These are phyloP conservation scores for Chlorella sorokiniana DNA, from an alignment of 139 green algal species.

Conservation along the genomic window DNA sequence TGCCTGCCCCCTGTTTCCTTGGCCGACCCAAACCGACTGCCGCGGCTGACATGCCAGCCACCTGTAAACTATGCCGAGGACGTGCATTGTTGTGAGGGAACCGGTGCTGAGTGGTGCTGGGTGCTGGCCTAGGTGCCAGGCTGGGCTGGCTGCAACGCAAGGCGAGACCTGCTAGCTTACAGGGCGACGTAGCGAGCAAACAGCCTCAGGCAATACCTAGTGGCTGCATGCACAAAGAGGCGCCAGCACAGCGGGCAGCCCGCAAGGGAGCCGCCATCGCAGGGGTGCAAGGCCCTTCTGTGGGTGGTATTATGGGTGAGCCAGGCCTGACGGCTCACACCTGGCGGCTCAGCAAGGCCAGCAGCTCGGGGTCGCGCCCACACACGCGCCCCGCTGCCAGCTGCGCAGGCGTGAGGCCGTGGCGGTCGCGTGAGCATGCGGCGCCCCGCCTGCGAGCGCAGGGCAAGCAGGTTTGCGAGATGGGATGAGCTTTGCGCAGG, in stretches of 20 bases:
- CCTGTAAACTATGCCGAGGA: too few species aligned
- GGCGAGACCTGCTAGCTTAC: too few species aligned
- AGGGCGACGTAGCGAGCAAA: too few species aligned
- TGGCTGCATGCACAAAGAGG: too few species aligned
- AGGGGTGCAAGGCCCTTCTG: neutral
- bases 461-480: neutral
- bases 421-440: constrained; percentile 1
- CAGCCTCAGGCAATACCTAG: too few species aligned
- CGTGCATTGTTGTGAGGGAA: too few species aligned
- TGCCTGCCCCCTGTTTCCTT: neutral
- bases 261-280: neutral
- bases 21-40: too few species aligned
- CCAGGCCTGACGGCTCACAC: neutral
- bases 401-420: constrained; percentile 24
- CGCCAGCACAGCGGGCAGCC: too few species aligned
- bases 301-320: neutral
- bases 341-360: constrained; percentile 18
- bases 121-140: too few species aligned
- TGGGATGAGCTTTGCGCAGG: neutral
- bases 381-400: constrained; percentile 19
- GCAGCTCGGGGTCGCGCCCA: constrained; percentile 18
- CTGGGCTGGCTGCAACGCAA: too few species aligned
- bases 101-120: too few species aligned
- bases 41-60: too few species aligned
- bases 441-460: constrained; percentile 22